These are phyloP conservation scores for Solanum virginianum DNA, from an alignment of 257 asterid species.

Conservation along the genomic window DNA sequence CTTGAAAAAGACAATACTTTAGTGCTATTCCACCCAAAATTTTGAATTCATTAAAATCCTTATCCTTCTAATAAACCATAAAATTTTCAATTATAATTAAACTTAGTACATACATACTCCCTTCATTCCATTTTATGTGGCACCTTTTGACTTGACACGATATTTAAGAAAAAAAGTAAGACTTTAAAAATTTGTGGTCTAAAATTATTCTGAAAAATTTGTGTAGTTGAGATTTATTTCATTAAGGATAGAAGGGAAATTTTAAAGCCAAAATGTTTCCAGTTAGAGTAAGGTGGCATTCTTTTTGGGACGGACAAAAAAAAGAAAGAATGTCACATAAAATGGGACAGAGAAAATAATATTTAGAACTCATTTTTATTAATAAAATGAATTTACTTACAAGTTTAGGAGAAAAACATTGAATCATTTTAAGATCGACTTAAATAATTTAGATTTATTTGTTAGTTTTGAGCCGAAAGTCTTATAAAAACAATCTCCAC, in stretches of 20 bases:
- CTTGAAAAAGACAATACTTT: not conserved
- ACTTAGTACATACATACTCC: not conserved
- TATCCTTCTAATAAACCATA: not conserved
- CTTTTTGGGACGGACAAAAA: no score
- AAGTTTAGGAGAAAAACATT: not conserved
- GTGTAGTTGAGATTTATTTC: no score
- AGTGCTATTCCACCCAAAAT: not conserved
- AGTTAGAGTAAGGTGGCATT: no score
- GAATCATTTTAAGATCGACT: not conserved
- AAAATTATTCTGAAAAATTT: no score
- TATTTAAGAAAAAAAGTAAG: no score
- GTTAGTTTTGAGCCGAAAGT: not conserved
- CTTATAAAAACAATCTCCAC: fast-evolving
- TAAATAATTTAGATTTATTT: not conserved
- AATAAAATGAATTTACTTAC: not conserved
- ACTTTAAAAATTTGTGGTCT: no score
- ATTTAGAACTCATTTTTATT: not conserved
- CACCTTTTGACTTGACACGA: no score
- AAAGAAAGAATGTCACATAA: no score
- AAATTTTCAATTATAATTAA: not conserved
- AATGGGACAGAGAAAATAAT: not conserved
- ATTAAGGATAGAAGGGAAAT: no score
- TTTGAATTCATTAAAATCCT: not conserved
- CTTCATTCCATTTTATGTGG: no score
- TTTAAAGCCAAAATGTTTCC: no score